Conservation (phyloP, 176 grass and related monocot species). For the Oryza punctata region DNA sequence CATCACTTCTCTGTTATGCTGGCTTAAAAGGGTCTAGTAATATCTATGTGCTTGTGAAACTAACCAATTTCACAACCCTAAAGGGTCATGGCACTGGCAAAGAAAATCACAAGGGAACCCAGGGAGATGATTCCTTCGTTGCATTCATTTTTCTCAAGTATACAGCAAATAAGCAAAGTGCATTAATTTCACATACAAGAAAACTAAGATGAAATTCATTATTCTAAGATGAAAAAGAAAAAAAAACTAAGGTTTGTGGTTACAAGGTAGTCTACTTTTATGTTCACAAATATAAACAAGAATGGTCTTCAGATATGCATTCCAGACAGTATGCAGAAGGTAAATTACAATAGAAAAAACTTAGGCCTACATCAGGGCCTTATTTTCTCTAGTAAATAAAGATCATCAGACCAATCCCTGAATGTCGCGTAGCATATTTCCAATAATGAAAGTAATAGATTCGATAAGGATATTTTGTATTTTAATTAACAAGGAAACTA, state of each 20-base stretch:
- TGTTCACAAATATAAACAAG: slow-evolving; percentile 13
- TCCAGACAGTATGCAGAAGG: background rate
- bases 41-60: too few relatives aligned
- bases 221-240: background rate
- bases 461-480: background rate
- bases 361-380: background rate
- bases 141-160: too few relatives aligned
- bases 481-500: background rate
- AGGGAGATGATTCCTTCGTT: too few relatives aligned
- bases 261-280: background rate
- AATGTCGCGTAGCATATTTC: background rate
- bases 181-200: background rate
- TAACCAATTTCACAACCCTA: background rate
- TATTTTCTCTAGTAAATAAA: slow-evolving; percentile 4
- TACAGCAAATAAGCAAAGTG: background rate
- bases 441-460: background rate
- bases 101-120: too few relatives aligned
- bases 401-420: background rate
- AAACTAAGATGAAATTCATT: background rate
- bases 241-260: background rate
- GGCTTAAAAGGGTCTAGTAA: too few relatives aligned
- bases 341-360: slow-evolving; percentile 7
- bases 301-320: background rate
- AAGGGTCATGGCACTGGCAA: background rate
- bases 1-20: too few relatives aligned